A percentile compares a stretch with the other conserved stretches of the same genome.
These are phyloP conservation scores for Neodidymelliopsis sp. DNA, from an alignment of 2,329 filamentous ascomycete genomes.

Conservation along the genomic window DNA sequence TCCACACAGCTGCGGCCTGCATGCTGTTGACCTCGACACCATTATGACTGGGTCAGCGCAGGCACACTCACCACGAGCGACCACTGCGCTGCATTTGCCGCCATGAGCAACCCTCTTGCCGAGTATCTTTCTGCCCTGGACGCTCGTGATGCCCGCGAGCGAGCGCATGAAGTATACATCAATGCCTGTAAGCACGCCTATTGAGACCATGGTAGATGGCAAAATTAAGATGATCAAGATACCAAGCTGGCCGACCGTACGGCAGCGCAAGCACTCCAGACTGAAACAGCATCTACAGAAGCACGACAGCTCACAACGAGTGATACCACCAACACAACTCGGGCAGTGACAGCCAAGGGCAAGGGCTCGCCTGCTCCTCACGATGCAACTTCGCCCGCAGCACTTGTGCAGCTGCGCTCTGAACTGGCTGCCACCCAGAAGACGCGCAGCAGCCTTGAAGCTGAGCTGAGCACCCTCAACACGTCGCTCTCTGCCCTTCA, in stretches of 20 bases:
- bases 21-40: constrained; percentile 1
- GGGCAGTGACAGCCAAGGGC: constrained; percentile 31
- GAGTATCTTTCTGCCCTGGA: constrained; percentile 80
- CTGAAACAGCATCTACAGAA: constrained; percentile 30
- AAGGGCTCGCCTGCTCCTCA: constrained; percentile 25
- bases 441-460: constrained; percentile 72
- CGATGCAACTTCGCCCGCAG: constrained; percentile 23
- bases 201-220: not conserved
- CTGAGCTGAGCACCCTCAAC: constrained; percentile 67
- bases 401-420: constrained; percentile 52
- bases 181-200: constrained; percentile 71
- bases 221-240: constrained; percentile 42
- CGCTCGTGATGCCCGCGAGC: constrained; percentile 73
- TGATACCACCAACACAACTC: constrained; percentile 30
- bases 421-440: constrained; percentile 81
- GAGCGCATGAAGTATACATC: constrained; percentile 71
- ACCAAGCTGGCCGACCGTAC: constrained; percentile 57
- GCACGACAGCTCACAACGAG: constrained; percentile 25
- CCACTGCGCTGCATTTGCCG: constrained; percentile 27
- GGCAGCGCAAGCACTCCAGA: constrained; percentile 42
- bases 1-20: constrained; percentile 9
- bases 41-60: constrained; percentile 30
- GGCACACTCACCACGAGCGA: not conserved
- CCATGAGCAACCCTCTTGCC: constrained; percentile 77
- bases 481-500: constrained; percentile 71